Percentiles rank a stretch among this genome's conserved stretches.
Conservation (phyloP, 225 moss, liverwort and hornwort species). For the Lunularia cruciata region DNA sequence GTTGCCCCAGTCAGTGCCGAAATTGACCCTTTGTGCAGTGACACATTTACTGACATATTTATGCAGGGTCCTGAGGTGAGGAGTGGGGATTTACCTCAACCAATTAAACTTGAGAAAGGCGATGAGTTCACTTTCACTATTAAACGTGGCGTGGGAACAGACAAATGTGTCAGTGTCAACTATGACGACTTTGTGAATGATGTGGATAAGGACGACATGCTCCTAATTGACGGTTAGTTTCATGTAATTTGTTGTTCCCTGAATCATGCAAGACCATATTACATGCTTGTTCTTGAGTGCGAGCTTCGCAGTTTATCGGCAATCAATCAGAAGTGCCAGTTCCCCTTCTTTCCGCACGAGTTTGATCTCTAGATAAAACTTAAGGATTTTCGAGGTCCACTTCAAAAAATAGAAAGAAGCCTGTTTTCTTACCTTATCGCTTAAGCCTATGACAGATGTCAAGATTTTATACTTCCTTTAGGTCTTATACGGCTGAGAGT, state of each 20-base stretch:
- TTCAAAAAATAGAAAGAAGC: background rate
- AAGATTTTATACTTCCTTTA: too few species aligned
- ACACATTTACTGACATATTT: background rate
- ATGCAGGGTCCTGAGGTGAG: conserved; percentile 86
- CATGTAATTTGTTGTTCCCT: too few species aligned
- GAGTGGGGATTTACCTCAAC: conserved; percentile 89
- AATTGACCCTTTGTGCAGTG: background rate
- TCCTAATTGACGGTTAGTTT: conserved; percentile 80
- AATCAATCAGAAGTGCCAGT: too few species aligned
- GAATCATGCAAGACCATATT: too few species aligned
- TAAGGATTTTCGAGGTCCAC: background rate
- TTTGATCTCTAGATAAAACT: too few species aligned
- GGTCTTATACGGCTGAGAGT: background rate
- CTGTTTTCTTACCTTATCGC: background rate
- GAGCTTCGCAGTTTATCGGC: too few species aligned
- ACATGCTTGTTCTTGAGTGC: too few species aligned
- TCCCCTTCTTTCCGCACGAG: too few species aligned
- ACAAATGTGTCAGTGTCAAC: conserved; percentile 89
- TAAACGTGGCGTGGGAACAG: conserved; percentile 87
- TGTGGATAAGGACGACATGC: conserved; percentile 72
- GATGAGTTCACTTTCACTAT: conserved; percentile 85
- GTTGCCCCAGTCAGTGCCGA: too few species aligned
- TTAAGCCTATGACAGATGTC: background rate
- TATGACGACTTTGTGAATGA: conserved; percentile 96
- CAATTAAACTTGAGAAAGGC: conserved; percentile 76